Percentiles rank a stretch among this genome's conserved stretches.
phyloP scores from a whole-genome alignment of 2,329 filamentous ascomycete genomes.

The Pestalotiopsis sp. region DNA sequence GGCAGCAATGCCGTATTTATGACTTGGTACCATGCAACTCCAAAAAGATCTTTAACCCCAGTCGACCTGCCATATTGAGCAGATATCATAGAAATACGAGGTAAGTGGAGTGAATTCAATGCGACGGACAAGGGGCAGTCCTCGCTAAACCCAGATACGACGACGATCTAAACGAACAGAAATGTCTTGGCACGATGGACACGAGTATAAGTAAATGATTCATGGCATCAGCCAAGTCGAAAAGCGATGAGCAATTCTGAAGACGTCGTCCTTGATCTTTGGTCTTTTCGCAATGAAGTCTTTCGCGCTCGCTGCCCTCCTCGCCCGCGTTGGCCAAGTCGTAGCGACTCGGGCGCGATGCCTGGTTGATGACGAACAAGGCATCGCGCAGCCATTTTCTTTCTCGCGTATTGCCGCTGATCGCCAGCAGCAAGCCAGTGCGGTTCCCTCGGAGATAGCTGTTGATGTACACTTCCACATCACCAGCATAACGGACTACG shows the following conservation, averaged over 20 bases:
- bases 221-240: too few relatives aligned
- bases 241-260: neutral
- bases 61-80: neutral
- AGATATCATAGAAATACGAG: neutral
- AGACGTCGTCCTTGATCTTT: neutral
- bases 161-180: neutral
- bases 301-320: neutral
- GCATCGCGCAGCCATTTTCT: neutral
- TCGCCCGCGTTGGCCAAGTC: neutral
- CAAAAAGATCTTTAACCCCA: neutral
- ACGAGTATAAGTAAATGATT: neutral
- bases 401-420: neutral
- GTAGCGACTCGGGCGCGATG: neutral
- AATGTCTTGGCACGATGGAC: neutral
- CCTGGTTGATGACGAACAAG: neutral
- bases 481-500: neutral
- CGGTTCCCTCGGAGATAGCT: neutral
- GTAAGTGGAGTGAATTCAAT: neutral
- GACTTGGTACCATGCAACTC: neutral
- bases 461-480: conserved; percentile 7
- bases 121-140: neutral
- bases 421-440: neutral
- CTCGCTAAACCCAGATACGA: neutral
- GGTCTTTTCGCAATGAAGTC: neutral
- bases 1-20: neutral